A percentile compares a stretch with the other conserved stretches of the same genome.
phyloP scores from a whole-genome alignment of 2,329 filamentous ascomycete species.

The Biscogniauxia sp. region DNA sequence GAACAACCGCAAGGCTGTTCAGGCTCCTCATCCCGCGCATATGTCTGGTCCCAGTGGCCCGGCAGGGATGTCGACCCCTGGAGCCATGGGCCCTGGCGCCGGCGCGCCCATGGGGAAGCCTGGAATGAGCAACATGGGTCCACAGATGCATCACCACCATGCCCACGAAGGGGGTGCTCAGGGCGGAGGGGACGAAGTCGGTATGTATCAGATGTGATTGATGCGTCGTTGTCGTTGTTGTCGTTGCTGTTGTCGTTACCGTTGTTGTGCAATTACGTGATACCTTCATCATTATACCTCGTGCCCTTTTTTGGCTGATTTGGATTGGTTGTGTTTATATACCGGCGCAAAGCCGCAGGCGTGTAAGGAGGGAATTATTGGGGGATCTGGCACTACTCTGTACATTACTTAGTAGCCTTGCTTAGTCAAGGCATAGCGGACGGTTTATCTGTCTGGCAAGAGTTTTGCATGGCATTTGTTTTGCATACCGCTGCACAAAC shows the following conservation, averaged over 20 bases:
- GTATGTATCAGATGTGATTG: slow-evolving; percentile 96
- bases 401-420: slow-evolving; percentile 54
- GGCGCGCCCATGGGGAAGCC: slow-evolving; percentile 61
- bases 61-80: slow-evolving; percentile 62
- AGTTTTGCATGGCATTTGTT: slow-evolving; percentile 36
- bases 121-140: slow-evolving; percentile 64
- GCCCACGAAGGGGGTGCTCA: slow-evolving; percentile 66
- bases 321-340: slow-evolving; percentile 36
- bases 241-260: slow-evolving; percentile 29
- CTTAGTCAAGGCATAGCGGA: slow-evolving; percentile 25
- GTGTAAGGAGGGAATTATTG: slow-evolving; percentile 35
- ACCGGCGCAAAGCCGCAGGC: slow-evolving; percentile 34
- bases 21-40: slow-evolving; percentile 57
- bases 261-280: slow-evolving; percentile 34
- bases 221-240: slow-evolving; percentile 42
- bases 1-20: slow-evolving; percentile 75
- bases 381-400: slow-evolving; percentile 46
- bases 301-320: slow-evolving; percentile 31
- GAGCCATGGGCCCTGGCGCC: slow-evolving; percentile 59
- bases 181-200: slow-evolving; percentile 79
- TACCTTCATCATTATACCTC: slow-evolving; percentile 36
- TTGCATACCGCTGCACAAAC: slow-evolving; percentile 36
- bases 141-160: slow-evolving; percentile 71
- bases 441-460: slow-evolving; percentile 39
- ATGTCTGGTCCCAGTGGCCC: slow-evolving; percentile 67